Percentiles rank a stretch among this genome's conserved stretches.
These are phyloP conservation scores for Puccinia triticina DNA, from an alignment of 1,284 basidiomycete genomes.

Conservation along the genomic window DNA sequence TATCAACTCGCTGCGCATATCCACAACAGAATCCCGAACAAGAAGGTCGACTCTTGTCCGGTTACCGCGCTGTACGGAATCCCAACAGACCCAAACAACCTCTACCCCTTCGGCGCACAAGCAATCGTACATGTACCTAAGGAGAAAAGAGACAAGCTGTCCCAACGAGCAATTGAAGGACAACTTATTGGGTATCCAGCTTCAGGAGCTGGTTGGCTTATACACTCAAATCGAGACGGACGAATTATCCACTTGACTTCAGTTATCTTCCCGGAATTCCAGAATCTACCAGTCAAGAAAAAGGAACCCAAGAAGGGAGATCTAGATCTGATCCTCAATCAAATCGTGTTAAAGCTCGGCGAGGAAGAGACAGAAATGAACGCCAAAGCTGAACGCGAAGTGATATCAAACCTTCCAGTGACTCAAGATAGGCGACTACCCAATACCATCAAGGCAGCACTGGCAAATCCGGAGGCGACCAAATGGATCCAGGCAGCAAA, in stretches of 20 bases:
- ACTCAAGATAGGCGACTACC: too few relatives aligned
- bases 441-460: neutral
- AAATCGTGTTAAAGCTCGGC: neutral
- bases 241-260: too few relatives aligned
- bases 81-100: neutral
- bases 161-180: neutral
- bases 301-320: too few relatives aligned
- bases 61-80: neutral
- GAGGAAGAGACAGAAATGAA: neutral
- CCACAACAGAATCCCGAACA: neutral
- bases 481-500: slow-evolving; percentile 3
- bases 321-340: too few relatives aligned
- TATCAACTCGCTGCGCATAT: neutral
- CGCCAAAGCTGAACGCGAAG: too few relatives aligned
- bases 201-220: neutral
- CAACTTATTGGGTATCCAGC: neutral
- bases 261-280: too few relatives aligned
- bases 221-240: neutral
- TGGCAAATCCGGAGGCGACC: neutral
- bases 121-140: too few relatives aligned
- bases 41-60: neutral
- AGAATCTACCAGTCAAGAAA: too few relatives aligned
- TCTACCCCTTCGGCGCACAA: neutral
- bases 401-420: neutral
- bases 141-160: too few relatives aligned